These are phyloP conservation scores for Oryza nivara DNA, from an alignment of 176 grass and related monocot genomes.

Conservation along the genomic window DNA sequence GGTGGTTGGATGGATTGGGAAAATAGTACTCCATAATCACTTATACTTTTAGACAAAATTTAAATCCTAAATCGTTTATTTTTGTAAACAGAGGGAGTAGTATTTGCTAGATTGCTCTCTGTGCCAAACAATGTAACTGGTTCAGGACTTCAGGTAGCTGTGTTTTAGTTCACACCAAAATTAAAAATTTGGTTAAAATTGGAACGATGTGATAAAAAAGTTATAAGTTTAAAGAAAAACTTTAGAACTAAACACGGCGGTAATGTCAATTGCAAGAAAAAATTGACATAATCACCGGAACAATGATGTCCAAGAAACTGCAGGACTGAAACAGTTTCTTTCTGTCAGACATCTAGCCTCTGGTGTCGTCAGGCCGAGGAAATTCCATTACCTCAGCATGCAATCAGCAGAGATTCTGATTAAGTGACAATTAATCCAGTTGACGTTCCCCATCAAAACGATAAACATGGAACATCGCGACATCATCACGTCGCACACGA, in stretches of 20 bases:
- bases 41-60: too few species aligned
- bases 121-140: too few species aligned
- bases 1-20: too few species aligned
- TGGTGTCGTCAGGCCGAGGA: neutral
- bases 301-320: neutral
- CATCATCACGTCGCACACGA: conserved; percentile 4
- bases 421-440: neutral
- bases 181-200: too few species aligned
- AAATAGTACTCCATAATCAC: too few species aligned
- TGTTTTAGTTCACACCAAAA: too few species aligned
- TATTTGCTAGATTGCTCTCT: neutral
- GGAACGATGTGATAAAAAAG: too few species aligned
- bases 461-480: neutral
- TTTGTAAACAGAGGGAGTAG: too few species aligned
- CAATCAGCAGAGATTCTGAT: neutral
- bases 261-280: neutral
- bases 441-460: neutral
- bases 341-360: neutral
- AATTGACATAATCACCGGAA: neutral
- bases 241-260: too few species aligned
- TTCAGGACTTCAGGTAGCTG: too few species aligned
- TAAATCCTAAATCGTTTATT: too few species aligned
- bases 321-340: neutral
- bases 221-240: too few species aligned
- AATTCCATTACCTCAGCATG: neutral